Base-by-base conservation (phyloP, 2,329 filamentous ascomycete species). In the Scleromitrula shiraiana region DNA sequence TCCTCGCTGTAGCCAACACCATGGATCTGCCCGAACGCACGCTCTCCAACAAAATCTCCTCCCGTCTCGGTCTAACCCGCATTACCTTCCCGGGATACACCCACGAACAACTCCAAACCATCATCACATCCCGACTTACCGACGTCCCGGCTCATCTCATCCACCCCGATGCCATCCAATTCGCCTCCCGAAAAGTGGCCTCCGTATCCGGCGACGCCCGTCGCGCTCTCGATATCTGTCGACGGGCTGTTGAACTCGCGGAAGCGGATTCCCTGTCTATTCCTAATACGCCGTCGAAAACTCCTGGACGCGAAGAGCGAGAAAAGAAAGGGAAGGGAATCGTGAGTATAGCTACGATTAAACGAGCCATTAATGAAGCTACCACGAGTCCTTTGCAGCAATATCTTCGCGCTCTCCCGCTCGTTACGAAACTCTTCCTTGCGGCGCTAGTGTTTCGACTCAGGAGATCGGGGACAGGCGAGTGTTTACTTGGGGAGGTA, bases 11-110 rank as follows among this genome's bases (percentile, higher is more conserved):
- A 15, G 94, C 93, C 44, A 98, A 98, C 67, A 98, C 93, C 20
- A 98, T 98, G 93, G 93, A 98, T 68, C 70, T 98, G 50, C 93
- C 93, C 0, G 93, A 98, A 67, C 77, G 93, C 63, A 98, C 93
- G 0, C 74, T 98, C 30, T 95, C 88, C 68, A 98, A 98, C 71
- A 98, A 98, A 67, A 98, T 98, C 65, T 95, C 88, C 64, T 95
- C 88, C 65, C 82, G 93, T 59, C 70, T 93, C 29, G 86, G 68
- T 46, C 73, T 98, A 41, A 96, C 90, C 7, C 80, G 94, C 61
- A 96, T 98, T 62, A 96, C 93, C 0, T 98, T 98, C 60, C 88
- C 93, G 0, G 93, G 93, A 19, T 98, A 98, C 67, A 96, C 89
- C 49, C 90, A 98, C 65, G 89, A 93, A 50, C 93, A 98, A 67